Base-by-base conservation (phyloP, 169 alveolate genomes). In the Plasmodium falciparum region DNA sequence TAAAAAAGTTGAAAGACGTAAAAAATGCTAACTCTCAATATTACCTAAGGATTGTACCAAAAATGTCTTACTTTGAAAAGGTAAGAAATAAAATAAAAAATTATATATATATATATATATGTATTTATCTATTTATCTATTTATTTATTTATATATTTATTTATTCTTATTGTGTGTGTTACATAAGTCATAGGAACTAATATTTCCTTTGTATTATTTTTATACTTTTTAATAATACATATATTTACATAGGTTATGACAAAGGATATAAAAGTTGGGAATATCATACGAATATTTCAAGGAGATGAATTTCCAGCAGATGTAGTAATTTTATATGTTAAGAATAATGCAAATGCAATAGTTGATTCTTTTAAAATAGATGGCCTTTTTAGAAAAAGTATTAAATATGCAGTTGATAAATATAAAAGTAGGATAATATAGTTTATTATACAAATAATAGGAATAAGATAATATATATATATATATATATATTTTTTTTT, bases 241-340 rank as follows among this genome's bases (percentile, higher is more conserved):
- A 39, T 39, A 17, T 56, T 45, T 24, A 15, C 52, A 71, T 71
- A 86, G 92, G 92, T 86, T 43, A 86, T 67, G 74, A 86, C 92
- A 7, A 86, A 86, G 15, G 92, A 86, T 24, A 86, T 86, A 59
- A 86, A 86, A 29, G 92, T 86, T 39, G 92, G 92, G 12, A 73
- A 86, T 59, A 86, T 86, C 45, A 86, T 86, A 71, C 17, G 92
- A 15, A 54, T 86, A 17, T 86, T 65, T 43, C 70, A 72, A 62
- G 92, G 76, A 3, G 88, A 86, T 47, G 92, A 86, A 17, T 86
- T 86, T 20, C 92, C 92, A 63, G 92, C 92, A 9, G 92, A 86
- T 86, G 92, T 39, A 1, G 92, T 86, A 15, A 86, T 86, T 33
- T 88, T 86, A 9, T 72, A 86, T 73, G 73, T 54, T 45, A 72